Evolutionary conservation across 495 filamentous ascomycete genomes (phyloP).

Genomic region (Xylaria sp.): DNA sequence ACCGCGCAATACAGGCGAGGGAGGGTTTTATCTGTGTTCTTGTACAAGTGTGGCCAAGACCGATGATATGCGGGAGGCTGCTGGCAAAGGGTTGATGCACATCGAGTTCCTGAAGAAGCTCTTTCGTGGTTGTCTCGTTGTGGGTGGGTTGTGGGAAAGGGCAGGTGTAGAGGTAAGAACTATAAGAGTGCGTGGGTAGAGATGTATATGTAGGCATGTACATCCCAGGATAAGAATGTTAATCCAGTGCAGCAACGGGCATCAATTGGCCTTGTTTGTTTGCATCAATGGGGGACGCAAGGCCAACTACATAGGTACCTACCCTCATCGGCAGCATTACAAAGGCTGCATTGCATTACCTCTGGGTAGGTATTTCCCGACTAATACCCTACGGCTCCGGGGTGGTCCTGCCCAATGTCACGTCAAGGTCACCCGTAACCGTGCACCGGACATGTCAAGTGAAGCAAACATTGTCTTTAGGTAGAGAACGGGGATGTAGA

Average conservation of each 20-base stretch:
- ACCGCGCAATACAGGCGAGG: background rate
- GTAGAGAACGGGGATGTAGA: background rate
- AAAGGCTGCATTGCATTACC: too few species aligned
- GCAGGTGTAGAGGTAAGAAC: background rate
- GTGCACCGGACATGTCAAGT: background rate
- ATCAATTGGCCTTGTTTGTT: background rate
- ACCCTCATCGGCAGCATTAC: background rate
- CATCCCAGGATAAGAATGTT: background rate
- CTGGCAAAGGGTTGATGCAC: background rate
- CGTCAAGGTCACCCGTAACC: background rate
- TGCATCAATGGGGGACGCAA: background rate
- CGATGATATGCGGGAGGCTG: background rate
- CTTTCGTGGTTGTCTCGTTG: background rate
- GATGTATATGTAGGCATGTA: background rate
- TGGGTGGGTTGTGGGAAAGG: background rate
- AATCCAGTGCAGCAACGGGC: background rate
- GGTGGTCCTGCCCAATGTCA: too few species aligned
- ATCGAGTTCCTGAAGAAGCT: background rate
- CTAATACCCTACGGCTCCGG: too few species aligned
- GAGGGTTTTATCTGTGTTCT: background rate
- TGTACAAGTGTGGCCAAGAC: background rate
- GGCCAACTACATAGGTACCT: background rate
- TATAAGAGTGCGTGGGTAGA: background rate
- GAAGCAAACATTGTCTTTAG: constrained; percentile 11
- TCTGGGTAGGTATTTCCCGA: background rate